phyloP scores from a whole-genome alignment of 2,329 filamentous ascomycete genomes.

The Chaetomium olivaceum region DNA sequence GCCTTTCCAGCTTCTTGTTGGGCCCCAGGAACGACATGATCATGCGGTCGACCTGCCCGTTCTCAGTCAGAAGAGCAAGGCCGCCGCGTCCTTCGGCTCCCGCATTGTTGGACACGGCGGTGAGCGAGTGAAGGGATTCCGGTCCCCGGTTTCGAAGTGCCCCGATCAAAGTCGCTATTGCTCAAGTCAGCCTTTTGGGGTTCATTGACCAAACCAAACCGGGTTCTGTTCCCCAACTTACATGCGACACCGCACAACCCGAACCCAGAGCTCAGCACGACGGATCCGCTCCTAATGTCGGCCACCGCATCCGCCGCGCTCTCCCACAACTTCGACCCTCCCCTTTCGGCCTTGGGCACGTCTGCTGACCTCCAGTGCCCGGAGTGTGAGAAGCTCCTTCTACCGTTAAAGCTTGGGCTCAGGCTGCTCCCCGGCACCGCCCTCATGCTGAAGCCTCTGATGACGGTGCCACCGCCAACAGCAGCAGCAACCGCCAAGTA shows the following conservation, averaged over 20 bases:
- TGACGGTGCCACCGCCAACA: not conserved
- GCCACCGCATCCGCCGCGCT: slow-evolving; percentile 68
- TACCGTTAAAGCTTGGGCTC: not conserved
- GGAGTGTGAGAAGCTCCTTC: slow-evolving; percentile 28
- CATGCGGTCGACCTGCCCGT: slow-evolving; percentile 70
- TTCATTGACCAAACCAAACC: not conserved
- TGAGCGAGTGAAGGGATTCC: slow-evolving; percentile 65
- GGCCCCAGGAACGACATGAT: slow-evolving; percentile 75
- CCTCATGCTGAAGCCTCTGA: not conserved
- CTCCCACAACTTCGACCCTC: slow-evolving; percentile 50
- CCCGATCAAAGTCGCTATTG: slow-evolving; percentile 61
- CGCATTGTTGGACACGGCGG: slow-evolving; percentile 80
- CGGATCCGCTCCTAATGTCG: slow-evolving; percentile 69
- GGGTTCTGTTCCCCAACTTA: slow-evolving; percentile 37
- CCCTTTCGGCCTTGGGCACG: slow-evolving; percentile 30
- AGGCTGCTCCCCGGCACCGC: not conserved
- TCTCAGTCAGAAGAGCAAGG: slow-evolving; percentile 66
- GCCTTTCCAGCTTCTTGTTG: slow-evolving; percentile 74
- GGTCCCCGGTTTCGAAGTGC: slow-evolving; percentile 62
- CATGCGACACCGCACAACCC: slow-evolving; percentile 77
- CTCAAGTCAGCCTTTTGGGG: not conserved
- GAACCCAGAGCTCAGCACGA: slow-evolving; percentile 75
- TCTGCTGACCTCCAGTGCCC: slow-evolving; percentile 23
- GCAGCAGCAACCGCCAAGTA: not conserved
- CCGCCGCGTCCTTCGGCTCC: slow-evolving; percentile 69